These are phyloP conservation scores for Aspergillus quadrilineatus DNA, from an alignment of 2,329 filamentous ascomycete genomes.

Conservation along the genomic window DNA sequence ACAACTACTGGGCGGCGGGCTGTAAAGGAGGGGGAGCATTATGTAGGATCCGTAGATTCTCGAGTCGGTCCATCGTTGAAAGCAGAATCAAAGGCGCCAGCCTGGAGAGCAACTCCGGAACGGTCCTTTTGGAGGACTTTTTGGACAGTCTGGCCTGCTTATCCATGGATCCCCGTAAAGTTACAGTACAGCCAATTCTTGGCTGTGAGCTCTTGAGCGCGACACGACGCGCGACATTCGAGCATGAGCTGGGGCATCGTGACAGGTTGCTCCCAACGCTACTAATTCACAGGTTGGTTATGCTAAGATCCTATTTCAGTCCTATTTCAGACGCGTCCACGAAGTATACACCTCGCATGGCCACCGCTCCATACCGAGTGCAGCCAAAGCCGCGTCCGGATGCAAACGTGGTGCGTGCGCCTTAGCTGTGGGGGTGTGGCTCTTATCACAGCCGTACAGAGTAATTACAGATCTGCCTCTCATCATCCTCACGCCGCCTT, in stretches of 20 bases:
- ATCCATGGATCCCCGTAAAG: conserved; percentile 6
- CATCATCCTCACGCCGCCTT: not conserved
- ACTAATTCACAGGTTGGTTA: too few species aligned
- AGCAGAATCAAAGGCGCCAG: not conserved
- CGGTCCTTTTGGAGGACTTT: conserved; percentile 12
- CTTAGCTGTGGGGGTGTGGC: conserved; percentile 8
- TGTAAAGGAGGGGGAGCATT: not conserved
- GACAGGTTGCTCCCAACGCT: not conserved
- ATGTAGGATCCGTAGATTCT: not conserved
- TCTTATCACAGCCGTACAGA: not conserved
- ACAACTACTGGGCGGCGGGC: not conserved
- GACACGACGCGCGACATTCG: conserved; percentile 18
- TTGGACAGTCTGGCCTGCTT: not conserved
- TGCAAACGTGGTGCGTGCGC: conserved; percentile 21
- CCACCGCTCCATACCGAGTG: conserved; percentile 7
- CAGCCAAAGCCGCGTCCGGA: conserved; percentile 16
- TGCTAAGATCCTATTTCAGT: not conserved
- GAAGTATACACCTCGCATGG: not conserved
- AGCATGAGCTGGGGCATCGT: not conserved
- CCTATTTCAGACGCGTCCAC: not conserved
- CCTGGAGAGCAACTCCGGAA: conserved; percentile 11
- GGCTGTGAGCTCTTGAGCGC: not conserved
- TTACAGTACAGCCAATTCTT: conserved; percentile 10
- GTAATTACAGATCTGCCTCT: conserved; percentile 4
- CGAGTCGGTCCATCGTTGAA: not conserved